phyloP scores from a whole-genome alignment of 2,329 filamentous ascomycete species.

The Phaeophleospora eucalypticola region DNA sequence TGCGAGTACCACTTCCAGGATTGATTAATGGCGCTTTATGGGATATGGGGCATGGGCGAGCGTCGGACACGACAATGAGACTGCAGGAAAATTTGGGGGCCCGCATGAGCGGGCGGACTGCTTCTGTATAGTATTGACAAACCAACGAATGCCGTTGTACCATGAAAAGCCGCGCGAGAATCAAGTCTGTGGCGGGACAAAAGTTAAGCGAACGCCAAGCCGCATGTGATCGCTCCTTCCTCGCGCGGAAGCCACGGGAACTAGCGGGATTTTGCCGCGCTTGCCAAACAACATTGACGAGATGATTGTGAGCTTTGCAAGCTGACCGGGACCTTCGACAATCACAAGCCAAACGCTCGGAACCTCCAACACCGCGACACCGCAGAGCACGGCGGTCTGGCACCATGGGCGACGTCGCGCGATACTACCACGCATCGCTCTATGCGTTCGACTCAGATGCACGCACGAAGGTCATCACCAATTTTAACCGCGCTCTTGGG shows the following conservation, averaged over 20 bases:
- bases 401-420: conserved; percentile 20
- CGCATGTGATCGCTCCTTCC: too few species aligned
- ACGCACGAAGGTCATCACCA: conserved; percentile 16
- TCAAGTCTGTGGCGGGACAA: too few species aligned
- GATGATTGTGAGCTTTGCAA: neutral
- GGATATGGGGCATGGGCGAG: conserved; percentile 1
- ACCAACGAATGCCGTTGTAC: neutral
- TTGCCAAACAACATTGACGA: neutral
- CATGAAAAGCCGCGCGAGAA: neutral
- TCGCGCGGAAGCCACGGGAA: too few species aligned
- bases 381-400: too few species aligned
- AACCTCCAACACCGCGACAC: too few species aligned
- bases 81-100: too few species aligned
- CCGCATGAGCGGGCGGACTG: too few species aligned
- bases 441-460: conserved; percentile 25
- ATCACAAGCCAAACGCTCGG: too few species aligned
- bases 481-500: conserved; percentile 18
- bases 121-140: conserved; percentile 6
- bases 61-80: conserved; percentile 2
- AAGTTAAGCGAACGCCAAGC: too few species aligned
- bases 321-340: too few species aligned
- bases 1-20: neutral
- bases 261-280: too few species aligned
- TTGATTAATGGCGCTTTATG: too few species aligned
- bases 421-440: conserved; percentile 27